These are phyloP conservation scores for Conringia planisiliqua DNA, from an alignment of 345 rosid species.

Conservation along the genomic window DNA sequence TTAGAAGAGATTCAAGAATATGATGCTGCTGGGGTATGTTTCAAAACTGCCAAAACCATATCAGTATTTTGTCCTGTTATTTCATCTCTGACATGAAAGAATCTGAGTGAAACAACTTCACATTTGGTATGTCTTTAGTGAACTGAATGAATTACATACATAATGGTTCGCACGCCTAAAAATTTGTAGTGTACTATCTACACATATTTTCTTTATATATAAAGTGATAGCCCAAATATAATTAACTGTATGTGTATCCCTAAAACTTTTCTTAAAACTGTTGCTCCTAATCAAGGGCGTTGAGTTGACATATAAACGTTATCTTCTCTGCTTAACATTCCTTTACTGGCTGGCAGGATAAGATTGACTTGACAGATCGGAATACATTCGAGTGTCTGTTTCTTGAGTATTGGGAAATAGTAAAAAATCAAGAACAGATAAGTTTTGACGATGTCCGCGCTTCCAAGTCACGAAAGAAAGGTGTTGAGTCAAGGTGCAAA, in stretches of 20 bases:
- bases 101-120: background rate
- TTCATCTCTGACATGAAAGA: background rate
- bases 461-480: conserved; percentile 22
- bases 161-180: background rate
- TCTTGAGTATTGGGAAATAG: conserved; percentile 47
- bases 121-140: background rate
- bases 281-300: no score
- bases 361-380: conserved; percentile 33
- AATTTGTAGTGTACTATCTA: background rate
- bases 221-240: background rate
- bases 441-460: conserved; percentile 38
- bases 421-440: conserved; percentile 38
- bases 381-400: conserved; percentile 43
- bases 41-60: background rate
- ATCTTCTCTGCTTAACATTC: background rate
- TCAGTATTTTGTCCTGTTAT: background rate
- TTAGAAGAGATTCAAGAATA: conserved; percentile 26
- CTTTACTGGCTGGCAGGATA: conserved; percentile 23
- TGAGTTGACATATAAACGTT: background rate
- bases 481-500: background rate
- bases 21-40: conserved; percentile 29
- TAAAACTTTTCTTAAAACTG: background rate
- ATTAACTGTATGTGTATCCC: background rate
- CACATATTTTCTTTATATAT: no score
- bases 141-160: background rate